Percentiles rank a stretch among this genome's conserved stretches.
Conservation (phyloP, 202 grass and related monocot genomes). For the Setaria viridis region DNA sequence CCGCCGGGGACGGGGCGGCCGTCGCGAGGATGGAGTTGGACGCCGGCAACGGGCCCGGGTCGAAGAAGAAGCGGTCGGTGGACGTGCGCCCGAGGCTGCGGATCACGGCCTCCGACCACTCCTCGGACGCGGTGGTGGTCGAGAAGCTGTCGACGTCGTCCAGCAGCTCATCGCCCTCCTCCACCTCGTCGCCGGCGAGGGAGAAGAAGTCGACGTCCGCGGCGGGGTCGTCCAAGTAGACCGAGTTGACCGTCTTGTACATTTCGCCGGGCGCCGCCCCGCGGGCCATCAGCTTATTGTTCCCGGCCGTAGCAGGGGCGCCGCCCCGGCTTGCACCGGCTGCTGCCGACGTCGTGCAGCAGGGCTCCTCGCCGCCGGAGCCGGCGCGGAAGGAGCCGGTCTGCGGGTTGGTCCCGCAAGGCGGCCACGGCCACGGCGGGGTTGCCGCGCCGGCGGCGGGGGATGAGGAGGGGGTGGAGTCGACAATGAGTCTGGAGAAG, state of each 20-base stretch:
- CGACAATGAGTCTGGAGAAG: slow-evolving; percentile 50
- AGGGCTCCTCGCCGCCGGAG: background rate
- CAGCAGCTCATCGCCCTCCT: background rate
- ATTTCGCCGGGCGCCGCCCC: slow-evolving; percentile 42
- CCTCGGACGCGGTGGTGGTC: slow-evolving; percentile 60
- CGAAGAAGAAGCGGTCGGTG: slow-evolving; percentile 83
- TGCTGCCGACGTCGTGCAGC: slow-evolving; percentile 9
- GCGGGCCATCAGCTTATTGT: background rate
- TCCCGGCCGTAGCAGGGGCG: background rate
- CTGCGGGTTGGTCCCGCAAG: slow-evolving; percentile 55
- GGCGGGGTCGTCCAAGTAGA: slow-evolving; percentile 58
- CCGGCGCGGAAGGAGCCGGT: slow-evolving; percentile 72
- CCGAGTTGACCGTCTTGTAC: slow-evolving; percentile 85
- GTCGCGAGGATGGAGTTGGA: slow-evolving; percentile 51
- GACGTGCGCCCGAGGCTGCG: slow-evolving; percentile 54
- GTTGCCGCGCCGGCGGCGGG: background rate
- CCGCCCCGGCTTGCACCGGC: background rate
- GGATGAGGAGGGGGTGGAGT: background rate
- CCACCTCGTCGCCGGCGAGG: slow-evolving; percentile 7
- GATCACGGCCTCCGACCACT: slow-evolving; percentile 59
- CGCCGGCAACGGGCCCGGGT: slow-evolving; percentile 47
- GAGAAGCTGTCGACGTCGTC: slow-evolving; percentile 52
- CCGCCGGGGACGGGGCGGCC: background rate
- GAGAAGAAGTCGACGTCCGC: slow-evolving; percentile 51
- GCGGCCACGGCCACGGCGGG: slow-evolving; percentile 49